Percentiles rank a stretch among this genome's conserved stretches.
Conservation (phyloP, 129 eudicot genomes). For the Apium graveolens region DNA sequence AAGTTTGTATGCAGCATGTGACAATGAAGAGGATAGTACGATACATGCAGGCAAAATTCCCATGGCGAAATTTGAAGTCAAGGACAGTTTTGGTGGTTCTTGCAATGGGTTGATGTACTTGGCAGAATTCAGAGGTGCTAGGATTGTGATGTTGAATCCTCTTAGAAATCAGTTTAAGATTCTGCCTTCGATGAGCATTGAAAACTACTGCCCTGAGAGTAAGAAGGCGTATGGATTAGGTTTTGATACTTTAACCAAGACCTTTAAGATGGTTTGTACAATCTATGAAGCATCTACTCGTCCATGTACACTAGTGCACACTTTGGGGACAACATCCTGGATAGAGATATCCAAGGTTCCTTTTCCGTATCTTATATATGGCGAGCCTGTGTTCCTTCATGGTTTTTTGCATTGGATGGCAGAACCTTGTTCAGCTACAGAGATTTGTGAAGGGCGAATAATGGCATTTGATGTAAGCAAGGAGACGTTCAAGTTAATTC, state of each 20-base stretch:
- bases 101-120: slow-evolving; percentile 10
- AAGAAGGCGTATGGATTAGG: background rate
- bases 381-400: slow-evolving; percentile 11
- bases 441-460: background rate
- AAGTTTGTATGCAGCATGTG: background rate
- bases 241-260: background rate
- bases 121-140: background rate
- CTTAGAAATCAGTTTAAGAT: background rate
- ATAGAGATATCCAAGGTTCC: slow-evolving; percentile 8
- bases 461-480: slow-evolving; percentile 16
- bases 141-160: slow-evolving; percentile 3
- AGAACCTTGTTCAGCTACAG: background rate
- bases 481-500: slow-evolving; percentile 12
- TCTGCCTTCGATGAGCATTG: background rate
- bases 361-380: background rate
- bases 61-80: background rate
- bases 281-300: too few relatives aligned
- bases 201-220: too few relatives aligned
- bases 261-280: slow-evolving; percentile 10
- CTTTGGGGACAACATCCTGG: slow-evolving; percentile 16
- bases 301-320: background rate
- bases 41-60: background rate
- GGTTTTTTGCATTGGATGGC: slow-evolving; percentile 25
- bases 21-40: background rate
- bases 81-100: background rate